Conservation (phyloP, 352 stramenopile species). For the Thraustochytrium sp. region DNA sequence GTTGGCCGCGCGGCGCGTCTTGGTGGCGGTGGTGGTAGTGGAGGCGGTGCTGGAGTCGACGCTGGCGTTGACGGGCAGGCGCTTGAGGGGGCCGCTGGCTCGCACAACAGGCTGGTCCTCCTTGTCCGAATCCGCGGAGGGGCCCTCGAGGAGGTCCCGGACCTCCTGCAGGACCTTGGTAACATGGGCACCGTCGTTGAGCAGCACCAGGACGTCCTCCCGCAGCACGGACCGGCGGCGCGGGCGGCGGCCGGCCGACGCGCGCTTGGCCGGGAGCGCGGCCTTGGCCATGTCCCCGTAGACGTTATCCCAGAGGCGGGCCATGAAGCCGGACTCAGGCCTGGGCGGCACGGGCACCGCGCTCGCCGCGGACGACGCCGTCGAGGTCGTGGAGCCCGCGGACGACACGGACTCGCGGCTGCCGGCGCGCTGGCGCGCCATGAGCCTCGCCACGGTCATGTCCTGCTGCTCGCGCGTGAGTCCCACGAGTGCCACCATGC, state of each 20-base stretch:
- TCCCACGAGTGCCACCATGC: constrained; percentile 8
- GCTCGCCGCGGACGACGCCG: too few species aligned
- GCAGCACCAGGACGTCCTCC: not conserved
- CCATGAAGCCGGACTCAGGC: not conserved
- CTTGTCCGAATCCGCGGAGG: not conserved
- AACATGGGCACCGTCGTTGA: not conserved
- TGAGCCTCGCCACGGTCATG: not conserved
- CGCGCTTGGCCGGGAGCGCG: not conserved
- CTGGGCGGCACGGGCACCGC: not conserved
- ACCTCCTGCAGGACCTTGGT: not conserved
- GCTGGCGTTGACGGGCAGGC: not conserved
- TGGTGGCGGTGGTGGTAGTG: not conserved
- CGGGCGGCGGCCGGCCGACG: not conserved
- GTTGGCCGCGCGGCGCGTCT: not conserved
- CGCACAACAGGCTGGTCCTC: not conserved
- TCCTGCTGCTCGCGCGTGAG: not conserved
- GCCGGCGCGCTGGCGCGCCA: not conserved
- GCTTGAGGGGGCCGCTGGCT: not conserved
- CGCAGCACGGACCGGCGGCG: not conserved
- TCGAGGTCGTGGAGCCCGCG: too few species aligned
- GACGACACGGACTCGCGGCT: too few species aligned
- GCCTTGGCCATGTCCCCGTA: not conserved
- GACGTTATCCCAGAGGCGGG: not conserved
- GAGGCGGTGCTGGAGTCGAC: too few species aligned
- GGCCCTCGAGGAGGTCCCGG: constrained; percentile 1